Percentiles rank a stretch among this genome's conserved stretches.
These are phyloP conservation scores for Prunus kanzakura DNA, from an alignment of 306 rosid genomes.

Conservation along the genomic window DNA sequence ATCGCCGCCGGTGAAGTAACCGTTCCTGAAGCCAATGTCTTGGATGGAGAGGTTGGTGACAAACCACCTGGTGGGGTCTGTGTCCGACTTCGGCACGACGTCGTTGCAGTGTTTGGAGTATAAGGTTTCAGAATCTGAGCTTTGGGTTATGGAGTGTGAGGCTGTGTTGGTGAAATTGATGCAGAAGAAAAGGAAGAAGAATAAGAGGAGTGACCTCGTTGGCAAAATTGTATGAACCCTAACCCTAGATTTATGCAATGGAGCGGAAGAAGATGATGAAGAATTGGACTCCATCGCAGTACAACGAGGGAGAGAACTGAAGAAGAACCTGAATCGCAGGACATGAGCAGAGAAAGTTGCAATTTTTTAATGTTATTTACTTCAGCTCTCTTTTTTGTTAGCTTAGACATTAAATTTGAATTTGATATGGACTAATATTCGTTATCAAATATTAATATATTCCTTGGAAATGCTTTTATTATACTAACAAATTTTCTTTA, in stretches of 20 bases:
- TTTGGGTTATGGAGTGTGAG: background rate
- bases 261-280: conserved; percentile 14
- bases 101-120: conserved; percentile 52
- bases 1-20: conserved; percentile 63
- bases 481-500: too few species aligned
- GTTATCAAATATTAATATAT: too few species aligned
- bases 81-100: conserved; percentile 39
- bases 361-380: background rate
- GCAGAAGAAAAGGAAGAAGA: conserved; percentile 23
- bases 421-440: too few species aligned
- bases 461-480: too few species aligned
- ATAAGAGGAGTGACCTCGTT: conserved; percentile 13
- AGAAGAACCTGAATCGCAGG: too few species aligned
- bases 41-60: conserved; percentile 1
- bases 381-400: background rate
- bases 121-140: conserved; percentile 9
- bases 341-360: background rate
- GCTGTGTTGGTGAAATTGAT: conserved; percentile 20
- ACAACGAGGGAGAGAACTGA: background rate
- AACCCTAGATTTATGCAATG: conserved; percentile 26
- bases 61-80: conserved; percentile 5
- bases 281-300: conserved; percentile 36
- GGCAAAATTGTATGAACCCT: background rate
- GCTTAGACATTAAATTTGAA: too few species aligned
- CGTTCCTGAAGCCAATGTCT: conserved; percentile 32